Evolutionary conservation across 306 rosid species (phyloP).

Genomic region (Castanea mollissima): DNA sequence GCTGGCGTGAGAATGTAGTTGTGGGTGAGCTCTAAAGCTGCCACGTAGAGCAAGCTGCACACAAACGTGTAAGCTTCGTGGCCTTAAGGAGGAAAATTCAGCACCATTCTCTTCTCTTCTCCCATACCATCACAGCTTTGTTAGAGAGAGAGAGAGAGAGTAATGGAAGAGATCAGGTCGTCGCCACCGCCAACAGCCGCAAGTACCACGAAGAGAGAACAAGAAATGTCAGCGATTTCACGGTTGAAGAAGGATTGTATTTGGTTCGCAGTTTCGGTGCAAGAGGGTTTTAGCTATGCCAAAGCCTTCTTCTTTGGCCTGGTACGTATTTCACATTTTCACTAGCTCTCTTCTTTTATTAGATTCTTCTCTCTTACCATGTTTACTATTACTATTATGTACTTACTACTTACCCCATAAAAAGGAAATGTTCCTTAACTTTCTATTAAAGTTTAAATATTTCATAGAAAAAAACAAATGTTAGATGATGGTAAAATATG

Average conservation of each 20-base stretch:
- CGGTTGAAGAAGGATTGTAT: conserved; percentile 24
- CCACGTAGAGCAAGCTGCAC: background rate
- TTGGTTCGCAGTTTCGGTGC: conserved; percentile 17
- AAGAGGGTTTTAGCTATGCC: conserved; percentile 26
- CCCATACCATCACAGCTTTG: background rate
- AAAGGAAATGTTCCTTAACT: too few relatives aligned
- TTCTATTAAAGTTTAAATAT: too few relatives aligned
- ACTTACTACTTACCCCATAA: too few relatives aligned
- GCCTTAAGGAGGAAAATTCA: background rate
- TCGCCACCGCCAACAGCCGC: conserved; percentile 11
- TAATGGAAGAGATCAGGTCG: conserved; percentile 11
- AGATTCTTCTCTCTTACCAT: background rate
- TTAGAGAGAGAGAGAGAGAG: background rate
- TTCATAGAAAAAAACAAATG: too few relatives aligned
- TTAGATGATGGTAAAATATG: too few relatives aligned
- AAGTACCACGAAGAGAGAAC: background rate
- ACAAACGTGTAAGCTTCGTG: conserved; percentile 1
- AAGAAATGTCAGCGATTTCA: background rate
- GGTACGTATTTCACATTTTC: conserved; percentile 25
- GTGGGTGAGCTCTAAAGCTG: conserved; percentile 5
- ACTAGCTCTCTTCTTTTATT: background rate
- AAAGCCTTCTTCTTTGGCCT: conserved; percentile 41
- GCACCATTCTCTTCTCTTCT: background rate
- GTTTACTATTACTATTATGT: too few relatives aligned
- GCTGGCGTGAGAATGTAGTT: background rate